These are phyloP conservation scores for Peniophora sp. DNA, from an alignment of 1,284 basidiomycete genomes.

Conservation along the genomic window DNA sequence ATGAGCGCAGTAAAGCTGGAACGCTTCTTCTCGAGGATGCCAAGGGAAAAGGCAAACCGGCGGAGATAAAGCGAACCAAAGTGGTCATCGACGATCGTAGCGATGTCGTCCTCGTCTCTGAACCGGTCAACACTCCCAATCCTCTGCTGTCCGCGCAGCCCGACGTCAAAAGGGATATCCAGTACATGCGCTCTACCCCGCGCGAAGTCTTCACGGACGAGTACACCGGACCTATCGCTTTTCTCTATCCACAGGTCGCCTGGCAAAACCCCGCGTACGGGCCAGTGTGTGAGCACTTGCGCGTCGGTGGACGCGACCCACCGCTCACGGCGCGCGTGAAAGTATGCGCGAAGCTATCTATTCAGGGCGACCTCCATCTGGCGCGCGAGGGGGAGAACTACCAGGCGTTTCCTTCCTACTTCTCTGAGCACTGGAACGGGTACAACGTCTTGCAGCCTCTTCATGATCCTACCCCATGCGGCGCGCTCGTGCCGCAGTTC, in stretches of 20 bases:
- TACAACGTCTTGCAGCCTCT: conserved; percentile 33
- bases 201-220: conserved; percentile 12
- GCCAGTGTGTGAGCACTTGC: background rate
- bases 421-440: conserved; percentile 42
- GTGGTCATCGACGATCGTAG: too few relatives aligned
- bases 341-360: conserved; percentile 24
- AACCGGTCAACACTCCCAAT: background rate
- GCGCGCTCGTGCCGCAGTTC: conserved; percentile 42
- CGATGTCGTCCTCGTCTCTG: background rate
- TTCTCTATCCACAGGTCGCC: background rate
- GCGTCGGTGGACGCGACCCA: background rate
- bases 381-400: conserved; percentile 35
- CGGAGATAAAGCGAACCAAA: background rate
- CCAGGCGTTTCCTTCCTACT: conserved; percentile 30
- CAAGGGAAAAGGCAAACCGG: background rate
- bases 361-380: conserved; percentile 18
- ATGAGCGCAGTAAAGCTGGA: background rate
- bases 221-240: conserved; percentile 1
- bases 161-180: background rate
- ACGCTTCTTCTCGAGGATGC: background rate
- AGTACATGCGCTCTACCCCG: background rate
- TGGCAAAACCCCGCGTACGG: background rate
- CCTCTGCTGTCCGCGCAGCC: background rate
- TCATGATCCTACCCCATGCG: conserved; percentile 35
- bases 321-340: conserved; percentile 9